These are phyloP conservation scores for Torrubiellomyces zombiae DNA, from an alignment of 2,329 filamentous ascomycete genomes.

Conservation along the genomic window DNA sequence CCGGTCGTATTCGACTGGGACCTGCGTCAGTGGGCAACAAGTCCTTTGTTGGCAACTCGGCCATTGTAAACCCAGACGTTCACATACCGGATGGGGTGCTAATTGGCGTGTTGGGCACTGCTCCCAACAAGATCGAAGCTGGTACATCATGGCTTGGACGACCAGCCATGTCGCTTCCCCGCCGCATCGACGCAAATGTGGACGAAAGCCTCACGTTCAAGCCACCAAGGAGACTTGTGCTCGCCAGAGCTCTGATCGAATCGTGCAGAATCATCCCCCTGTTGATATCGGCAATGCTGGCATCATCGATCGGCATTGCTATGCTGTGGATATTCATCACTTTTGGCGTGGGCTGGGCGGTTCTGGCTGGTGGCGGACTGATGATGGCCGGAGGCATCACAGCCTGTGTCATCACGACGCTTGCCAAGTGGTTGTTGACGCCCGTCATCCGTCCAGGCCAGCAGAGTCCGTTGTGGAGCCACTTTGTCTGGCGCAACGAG, in stretches of 20 bases:
- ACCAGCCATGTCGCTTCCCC: conserved; percentile 7
- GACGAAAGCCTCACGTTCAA: conserved; percentile 8
- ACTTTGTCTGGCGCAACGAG: conserved; percentile 15
- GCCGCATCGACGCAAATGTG: conserved; percentile 4
- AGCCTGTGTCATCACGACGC: conserved; percentile 4
- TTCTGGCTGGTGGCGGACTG: conserved; percentile 5
- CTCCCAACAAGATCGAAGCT: conserved; percentile 5
- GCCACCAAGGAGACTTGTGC: conserved; percentile 4
- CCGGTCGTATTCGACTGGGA: conserved; percentile 5
- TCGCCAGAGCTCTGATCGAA: conserved; percentile 6
- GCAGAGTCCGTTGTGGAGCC: conserved; percentile 9
- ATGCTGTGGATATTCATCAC: conserved; percentile 4
- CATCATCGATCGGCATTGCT: conserved; percentile 2
- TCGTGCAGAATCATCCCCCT: conserved; percentile 6
- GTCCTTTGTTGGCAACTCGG: conserved; percentile 9
- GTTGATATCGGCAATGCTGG: conserved; percentile 3
- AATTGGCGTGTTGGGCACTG: conserved; percentile 7
- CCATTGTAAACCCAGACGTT: conserved; percentile 6
- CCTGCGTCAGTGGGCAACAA: conserved; percentile 4
- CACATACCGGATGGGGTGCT: conserved; percentile 6
- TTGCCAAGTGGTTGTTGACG: conserved; percentile 8
- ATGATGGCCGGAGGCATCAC: conserved; percentile 2
- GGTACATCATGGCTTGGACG: conserved; percentile 9
- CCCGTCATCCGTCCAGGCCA: conserved; percentile 5
- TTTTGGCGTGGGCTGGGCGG: conserved; percentile 5